Evolutionary conservation across 345 rosid genomes (phyloP), one percentile per base, ranked within the genome.

Genomic region (Sisymbrium irio): DNA sequence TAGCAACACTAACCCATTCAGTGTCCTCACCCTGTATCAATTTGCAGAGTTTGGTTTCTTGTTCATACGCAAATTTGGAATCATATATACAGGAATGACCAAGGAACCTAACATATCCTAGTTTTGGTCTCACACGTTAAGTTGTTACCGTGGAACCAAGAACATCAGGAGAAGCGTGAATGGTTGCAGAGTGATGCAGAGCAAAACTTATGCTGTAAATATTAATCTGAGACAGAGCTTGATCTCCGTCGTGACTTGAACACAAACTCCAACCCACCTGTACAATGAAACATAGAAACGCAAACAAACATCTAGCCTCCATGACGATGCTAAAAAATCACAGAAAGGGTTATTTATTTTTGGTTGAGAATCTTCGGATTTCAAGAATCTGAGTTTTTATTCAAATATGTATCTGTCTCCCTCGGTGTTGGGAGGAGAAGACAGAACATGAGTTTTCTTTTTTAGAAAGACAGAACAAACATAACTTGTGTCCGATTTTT

Each of bases 11-110:
- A 22, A 86, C 85, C 93, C 88, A 79, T 71, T 84, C 79, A 39
- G 88, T 85, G 78, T 87, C 89, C 79, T 86, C 90, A 45, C 88
- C 96, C 97, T 91, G 85, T 42, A 81, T 20, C 65, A 40, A 20
- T 3, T 15, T 28, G n/a, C 7, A 30, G 17, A 44, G 9, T 45
- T 12, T 41, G 35, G 1, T 0, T 8, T 35, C 11, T 17, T 30
- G 33, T 4, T 30, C 33, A 30, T 30, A 22, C 36, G 41, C 20
- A 12, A 20, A 12, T 17, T 60, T 58, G 63, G 15, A 45, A 40
- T 17, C 1, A 46, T 22, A 28, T 33, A 12, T 30, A 18, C 17
- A 64, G 4, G 5, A 47, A 46, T 35, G n/a, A 35, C 32, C 14
- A 35, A 19, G n/a, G 10, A 65, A 36, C 58, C 19, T 18, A 33